Conservation (phyloP, 73 alveolate genomes). For the Paramecium sonneborni region DNA sequence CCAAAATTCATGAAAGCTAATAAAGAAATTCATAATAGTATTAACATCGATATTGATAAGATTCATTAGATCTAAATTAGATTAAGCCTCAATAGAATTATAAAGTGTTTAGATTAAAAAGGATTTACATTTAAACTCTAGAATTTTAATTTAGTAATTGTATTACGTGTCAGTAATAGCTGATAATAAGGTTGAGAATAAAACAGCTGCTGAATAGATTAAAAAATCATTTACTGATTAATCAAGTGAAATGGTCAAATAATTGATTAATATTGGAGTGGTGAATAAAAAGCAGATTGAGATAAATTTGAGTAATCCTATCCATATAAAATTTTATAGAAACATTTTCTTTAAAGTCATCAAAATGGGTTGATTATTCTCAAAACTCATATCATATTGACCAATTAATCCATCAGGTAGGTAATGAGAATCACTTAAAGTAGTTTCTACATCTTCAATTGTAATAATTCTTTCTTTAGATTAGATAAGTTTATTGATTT, state of each 20-base stretch:
- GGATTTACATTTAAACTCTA: neutral
- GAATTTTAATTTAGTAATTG: neutral
- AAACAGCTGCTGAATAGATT: neutral
- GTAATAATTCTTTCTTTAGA: neutral
- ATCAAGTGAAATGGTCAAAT: neutral
- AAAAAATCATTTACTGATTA: neutral
- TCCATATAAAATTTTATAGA: neutral
- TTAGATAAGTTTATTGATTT: neutral
- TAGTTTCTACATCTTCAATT: neutral
- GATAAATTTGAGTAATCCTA: neutral
- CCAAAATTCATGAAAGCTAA: conserved; percentile 49
- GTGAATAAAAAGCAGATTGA: neutral
- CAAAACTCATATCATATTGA: neutral
- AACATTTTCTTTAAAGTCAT: neutral
- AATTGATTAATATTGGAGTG: neutral
- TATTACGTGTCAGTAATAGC: conserved; percentile 11
- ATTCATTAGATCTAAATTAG: conserved; percentile 14
- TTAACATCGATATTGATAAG: conserved; percentile 16
- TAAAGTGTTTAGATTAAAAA: neutral
- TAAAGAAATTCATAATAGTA: conserved; percentile 11
- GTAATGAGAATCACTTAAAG: neutral
- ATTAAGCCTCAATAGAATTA: neutral
- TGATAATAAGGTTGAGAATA: neutral
- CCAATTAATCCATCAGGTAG: neutral
- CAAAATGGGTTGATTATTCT: neutral